Conservation (phyloP, 495 filamentous ascomycete species). For the Penicillium malachiteum region DNA sequence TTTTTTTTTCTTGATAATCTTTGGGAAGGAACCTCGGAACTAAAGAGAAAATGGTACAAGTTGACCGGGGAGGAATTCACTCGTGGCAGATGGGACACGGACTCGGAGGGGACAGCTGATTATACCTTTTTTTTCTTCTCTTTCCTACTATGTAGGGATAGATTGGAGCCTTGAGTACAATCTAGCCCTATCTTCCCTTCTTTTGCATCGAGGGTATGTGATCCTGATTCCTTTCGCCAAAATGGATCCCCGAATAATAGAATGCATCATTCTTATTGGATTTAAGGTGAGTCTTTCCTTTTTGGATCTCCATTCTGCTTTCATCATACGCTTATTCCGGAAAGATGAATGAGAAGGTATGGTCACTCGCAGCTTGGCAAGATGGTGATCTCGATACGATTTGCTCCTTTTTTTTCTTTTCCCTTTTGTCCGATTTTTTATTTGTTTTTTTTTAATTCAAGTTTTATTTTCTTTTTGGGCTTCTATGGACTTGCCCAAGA, state of each 20-base stretch:
- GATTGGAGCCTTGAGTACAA: too few species aligned
- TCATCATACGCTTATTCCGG: conserved; percentile 5
- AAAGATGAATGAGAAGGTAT: not conserved
- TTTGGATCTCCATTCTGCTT: not conserved
- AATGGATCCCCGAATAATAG: not conserved
- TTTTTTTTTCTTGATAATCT: not conserved
- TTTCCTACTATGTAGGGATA: not conserved
- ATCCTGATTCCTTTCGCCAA: not conserved
- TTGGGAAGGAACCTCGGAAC: not conserved
- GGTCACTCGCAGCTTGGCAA: conserved; percentile 1
- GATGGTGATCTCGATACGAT: not conserved
- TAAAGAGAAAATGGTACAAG: too few species aligned
- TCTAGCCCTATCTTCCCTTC: not conserved
- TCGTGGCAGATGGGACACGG: too few species aligned
- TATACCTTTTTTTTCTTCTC: not conserved
- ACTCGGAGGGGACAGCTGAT: not conserved
- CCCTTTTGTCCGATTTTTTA: not conserved
- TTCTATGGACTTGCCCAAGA: not conserved
- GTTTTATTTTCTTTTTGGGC: not conserved
- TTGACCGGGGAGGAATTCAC: too few species aligned
- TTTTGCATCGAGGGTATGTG: conserved; percentile 1
- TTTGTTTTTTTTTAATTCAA: not conserved
- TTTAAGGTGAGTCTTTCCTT: not conserved
- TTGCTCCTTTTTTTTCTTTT: not conserved
- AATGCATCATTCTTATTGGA: not conserved